These are phyloP conservation scores for Elongisporangium senticosum DNA, from an alignment of 352 stramenopile species.

Conservation along the genomic window DNA sequence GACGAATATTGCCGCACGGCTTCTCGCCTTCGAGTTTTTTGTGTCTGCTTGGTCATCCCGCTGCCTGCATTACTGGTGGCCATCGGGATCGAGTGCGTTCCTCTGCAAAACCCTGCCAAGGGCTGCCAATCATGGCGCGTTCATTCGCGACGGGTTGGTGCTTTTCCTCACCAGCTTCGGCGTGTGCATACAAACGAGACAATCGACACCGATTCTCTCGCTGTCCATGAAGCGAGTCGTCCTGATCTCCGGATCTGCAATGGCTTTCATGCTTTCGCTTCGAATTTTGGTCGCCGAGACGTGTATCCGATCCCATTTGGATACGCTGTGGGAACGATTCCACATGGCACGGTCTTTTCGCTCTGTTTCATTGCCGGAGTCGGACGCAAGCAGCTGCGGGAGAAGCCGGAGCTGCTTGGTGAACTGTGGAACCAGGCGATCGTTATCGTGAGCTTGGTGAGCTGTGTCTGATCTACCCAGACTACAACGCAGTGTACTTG, in stretches of 20 bases:
- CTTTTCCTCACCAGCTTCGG: constrained; percentile 7
- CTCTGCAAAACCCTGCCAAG: background rate
- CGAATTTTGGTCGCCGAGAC: constrained; percentile 8
- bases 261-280: background rate
- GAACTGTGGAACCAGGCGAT: constrained; percentile 1
- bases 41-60: no score
- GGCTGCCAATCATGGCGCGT: constrained; percentile 22
- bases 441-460: background rate
- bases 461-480: no score
- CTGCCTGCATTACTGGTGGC: no score
- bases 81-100: no score
- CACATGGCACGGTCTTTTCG: constrained; percentile 12
- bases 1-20: no score
- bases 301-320: constrained; percentile 21
- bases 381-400: background rate
- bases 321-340: constrained; percentile 11
- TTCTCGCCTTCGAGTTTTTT: no score
- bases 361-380: constrained; percentile 12
- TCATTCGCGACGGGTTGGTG: constrained; percentile 11
- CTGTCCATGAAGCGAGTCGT: constrained; percentile 1
- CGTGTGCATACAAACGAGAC: background rate
- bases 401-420: no score
- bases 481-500: no score
- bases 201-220: constrained; percentile 5
- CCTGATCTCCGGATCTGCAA: constrained; percentile 9